Base-by-base conservation (phyloP, 2,329 filamentous ascomycete species). In the Aspergillus sp. region DNA sequence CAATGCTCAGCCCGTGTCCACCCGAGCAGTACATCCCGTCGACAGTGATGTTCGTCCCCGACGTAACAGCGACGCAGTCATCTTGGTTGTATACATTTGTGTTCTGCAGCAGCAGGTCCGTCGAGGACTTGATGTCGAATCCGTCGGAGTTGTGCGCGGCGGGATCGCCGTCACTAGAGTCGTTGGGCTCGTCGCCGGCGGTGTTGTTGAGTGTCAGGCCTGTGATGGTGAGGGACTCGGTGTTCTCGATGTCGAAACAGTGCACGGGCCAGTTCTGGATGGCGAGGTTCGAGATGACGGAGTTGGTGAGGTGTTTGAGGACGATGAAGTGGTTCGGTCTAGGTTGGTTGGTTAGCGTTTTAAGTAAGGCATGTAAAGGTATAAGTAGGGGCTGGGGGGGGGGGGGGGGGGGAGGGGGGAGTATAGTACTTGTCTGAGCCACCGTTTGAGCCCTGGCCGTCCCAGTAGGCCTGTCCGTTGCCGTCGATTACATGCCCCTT, bases 91-190 rank as follows among this genome's bases (percentile, higher is more conserved):
- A 74, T 39, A 80, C 78, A 50, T 68, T 66, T 44, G 80, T 80
- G 59, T 75, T 70, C 51, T 67, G 66, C 1, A 82, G 70, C 0
- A 73, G 76, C 61, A 82, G 79, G 56, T 70, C 68, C 39, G 72
- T 70, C 68, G 81, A 82, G 27, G 73, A 83, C 77, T 62, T 77
- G 71, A 57, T 75, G 55, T 78, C 75, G 56, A 80, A 78, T 43
- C 81, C 83, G 66, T 84, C 86, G 48, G 79, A 73, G 2, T 82
- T 84, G 55, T 64, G 62, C 3, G 70, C 74, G 8, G 74, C 73
- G 1, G 74, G 56, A 8, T 75, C 62, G 17, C 68, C 70, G 54
- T 68, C 66, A 24, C 68, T 73, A 2, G 65, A 64, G 37, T 58
- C 67, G 59, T 76, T 75, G 3, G 69, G 68, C 14, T 66, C 68